Percentiles rank a stretch among this genome's conserved stretches.
phyloP scores from a whole-genome alignment of 2,329 filamentous ascomycete species.

The Microcyclosporella mali region DNA sequence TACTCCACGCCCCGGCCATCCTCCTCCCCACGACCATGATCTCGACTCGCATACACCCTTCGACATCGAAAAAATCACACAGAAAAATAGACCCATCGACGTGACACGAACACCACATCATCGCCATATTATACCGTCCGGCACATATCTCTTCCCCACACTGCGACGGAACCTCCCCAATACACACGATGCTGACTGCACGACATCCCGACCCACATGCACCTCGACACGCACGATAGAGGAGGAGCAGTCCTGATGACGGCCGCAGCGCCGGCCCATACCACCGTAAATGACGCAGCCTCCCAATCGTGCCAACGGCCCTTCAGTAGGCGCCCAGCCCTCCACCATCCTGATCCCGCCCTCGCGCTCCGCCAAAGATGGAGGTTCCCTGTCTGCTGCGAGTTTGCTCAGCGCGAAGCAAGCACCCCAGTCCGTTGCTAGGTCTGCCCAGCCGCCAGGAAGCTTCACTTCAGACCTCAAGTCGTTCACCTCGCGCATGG shows the following conservation, averaged over 20 bases:
- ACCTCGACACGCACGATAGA: slow-evolving; percentile 18
- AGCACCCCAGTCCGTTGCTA: slow-evolving; percentile 56
- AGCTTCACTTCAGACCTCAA: slow-evolving; percentile 88
- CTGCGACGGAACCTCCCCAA: no score
- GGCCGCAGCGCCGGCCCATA: slow-evolving; percentile 16
- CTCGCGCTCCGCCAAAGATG: slow-evolving; percentile 43
- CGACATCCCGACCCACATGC: slow-evolving; percentile 15
- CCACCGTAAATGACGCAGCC: slow-evolving; percentile 22
- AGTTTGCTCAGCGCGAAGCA: slow-evolving; percentile 50
- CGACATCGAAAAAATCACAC: no score
- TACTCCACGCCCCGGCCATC: no score
- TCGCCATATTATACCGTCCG: no score
- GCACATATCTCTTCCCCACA: no score
- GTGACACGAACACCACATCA: no score
- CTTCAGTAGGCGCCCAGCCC: slow-evolving; percentile 23
- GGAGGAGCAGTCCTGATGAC: slow-evolving; percentile 12
- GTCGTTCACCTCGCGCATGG: slow-evolving; percentile 61
- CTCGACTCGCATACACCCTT: no score
- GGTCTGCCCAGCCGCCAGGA: slow-evolving; percentile 61
- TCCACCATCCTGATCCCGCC: slow-evolving; percentile 37
- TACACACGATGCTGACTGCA: neutral
- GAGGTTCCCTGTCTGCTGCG: slow-evolving; percentile 49
- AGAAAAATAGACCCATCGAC: no score
- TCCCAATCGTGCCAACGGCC: slow-evolving; percentile 26
- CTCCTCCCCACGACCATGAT: no score